Percentiles rank a stretch among this genome's conserved stretches.
Evolutionary conservation across 768 basidiomycete species (phyloP).

Genomic region (Tricholoma matsutake): DNA sequence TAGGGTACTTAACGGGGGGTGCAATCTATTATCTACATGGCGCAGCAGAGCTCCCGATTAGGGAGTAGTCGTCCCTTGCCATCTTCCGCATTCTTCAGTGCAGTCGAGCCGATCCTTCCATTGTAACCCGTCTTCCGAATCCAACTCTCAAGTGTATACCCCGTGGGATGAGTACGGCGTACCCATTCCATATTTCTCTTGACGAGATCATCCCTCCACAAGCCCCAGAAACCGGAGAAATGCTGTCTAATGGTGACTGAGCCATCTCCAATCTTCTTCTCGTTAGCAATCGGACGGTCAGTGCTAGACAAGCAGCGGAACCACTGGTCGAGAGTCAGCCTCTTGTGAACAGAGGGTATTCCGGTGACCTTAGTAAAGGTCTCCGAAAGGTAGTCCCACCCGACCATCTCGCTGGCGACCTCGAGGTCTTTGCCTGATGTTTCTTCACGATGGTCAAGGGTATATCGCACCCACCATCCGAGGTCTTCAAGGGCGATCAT

Average conservation of each 20-base stretch:
- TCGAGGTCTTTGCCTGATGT: constrained; percentile 35
- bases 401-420: constrained; percentile 35
- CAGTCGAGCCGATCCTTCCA: constrained; percentile 19
- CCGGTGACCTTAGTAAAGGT: constrained; percentile 38
- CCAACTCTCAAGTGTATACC: constrained; percentile 38
- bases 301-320: constrained; percentile 25
- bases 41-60: constrained; percentile 15
- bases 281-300: constrained; percentile 30
- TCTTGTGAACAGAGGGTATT: constrained; percentile 30
- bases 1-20: too few relatives aligned
- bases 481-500: constrained; percentile 39
- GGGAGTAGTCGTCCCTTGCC: constrained; percentile 26
- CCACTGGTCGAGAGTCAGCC: constrained; percentile 32
- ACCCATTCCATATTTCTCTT: constrained; percentile 45
- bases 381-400: constrained; percentile 34
- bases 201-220: constrained; percentile 42
- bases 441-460: constrained; percentile 32
- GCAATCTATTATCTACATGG: too few relatives aligned
- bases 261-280: constrained; percentile 25
- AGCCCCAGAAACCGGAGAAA: constrained; percentile 41
- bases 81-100: constrained; percentile 31
- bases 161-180: constrained; percentile 32
- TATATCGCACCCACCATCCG: constrained; percentile 39
- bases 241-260: constrained; percentile 35
- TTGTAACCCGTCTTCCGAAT: constrained; percentile 34